A percentile compares a stretch with the other conserved stretches of the same genome.
Evolutionary conservation across 306 rosid species (phyloP).

Genomic region (Trifolium dubium): DNA sequence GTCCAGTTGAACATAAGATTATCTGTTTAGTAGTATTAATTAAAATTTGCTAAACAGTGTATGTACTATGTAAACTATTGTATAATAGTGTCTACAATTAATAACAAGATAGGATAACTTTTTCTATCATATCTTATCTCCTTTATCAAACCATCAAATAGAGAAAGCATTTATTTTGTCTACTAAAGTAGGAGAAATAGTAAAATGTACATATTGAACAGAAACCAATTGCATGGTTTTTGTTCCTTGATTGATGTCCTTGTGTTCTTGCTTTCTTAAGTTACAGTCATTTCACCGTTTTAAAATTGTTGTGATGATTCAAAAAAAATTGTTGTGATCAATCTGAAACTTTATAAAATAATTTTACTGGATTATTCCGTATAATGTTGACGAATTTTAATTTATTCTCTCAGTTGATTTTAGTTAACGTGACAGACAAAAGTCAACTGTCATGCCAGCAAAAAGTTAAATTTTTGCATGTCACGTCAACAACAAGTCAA

Average conservation of each 20-base stretch:
- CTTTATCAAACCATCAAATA: neutral
- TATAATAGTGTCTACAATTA: neutral
- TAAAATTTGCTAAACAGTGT: slow-evolving; percentile 17
- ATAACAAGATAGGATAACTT: neutral
- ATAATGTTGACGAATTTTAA: too few species aligned
- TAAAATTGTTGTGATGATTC: too few species aligned
- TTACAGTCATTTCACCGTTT: too few species aligned
- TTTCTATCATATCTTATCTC: neutral
- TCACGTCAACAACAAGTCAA: too few species aligned
- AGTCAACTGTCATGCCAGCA: too few species aligned
- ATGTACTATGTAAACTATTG: slow-evolving; percentile 23
- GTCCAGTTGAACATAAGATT: slow-evolving; percentile 12
- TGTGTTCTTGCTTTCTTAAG: neutral
- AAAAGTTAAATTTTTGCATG: too few species aligned
- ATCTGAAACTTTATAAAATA: too few species aligned
- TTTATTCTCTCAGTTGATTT: too few species aligned
- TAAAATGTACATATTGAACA: neutral
- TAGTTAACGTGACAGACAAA: too few species aligned
- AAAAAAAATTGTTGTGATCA: too few species aligned
- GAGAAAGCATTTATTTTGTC: neutral
- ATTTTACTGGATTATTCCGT: too few species aligned
- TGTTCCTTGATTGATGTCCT: neutral
- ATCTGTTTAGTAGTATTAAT: neutral
- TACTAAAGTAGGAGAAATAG: neutral
- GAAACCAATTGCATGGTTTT: slow-evolving; percentile 1